These are phyloP conservation scores for Geranium incanum DNA, from an alignment of 441 rosid genomes.

Conservation along the genomic window DNA sequence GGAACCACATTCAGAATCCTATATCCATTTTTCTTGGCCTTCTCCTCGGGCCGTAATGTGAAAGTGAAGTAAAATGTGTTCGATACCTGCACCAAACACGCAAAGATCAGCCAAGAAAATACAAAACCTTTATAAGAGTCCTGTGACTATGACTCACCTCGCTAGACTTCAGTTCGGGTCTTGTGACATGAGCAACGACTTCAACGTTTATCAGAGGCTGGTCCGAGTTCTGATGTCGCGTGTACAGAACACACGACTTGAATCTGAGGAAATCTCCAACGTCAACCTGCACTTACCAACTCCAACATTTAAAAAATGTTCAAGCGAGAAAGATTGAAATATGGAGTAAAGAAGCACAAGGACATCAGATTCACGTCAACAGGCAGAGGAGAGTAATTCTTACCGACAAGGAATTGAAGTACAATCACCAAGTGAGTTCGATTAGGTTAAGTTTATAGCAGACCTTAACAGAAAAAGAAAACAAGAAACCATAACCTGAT, in stretches of 20 bases:
- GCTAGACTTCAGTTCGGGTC: constrained; percentile 77
- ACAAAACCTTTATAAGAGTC: neutral
- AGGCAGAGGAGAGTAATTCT: too few relatives aligned
- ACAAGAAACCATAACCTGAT: too few relatives aligned
- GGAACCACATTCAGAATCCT: constrained; percentile 69
- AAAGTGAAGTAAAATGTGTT: constrained; percentile 75
- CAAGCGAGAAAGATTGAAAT: neutral
- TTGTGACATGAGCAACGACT: constrained; percentile 83
- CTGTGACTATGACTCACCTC: constrained; percentile 39
- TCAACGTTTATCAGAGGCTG: constrained; percentile 64
- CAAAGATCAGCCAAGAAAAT: neutral
- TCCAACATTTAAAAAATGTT: neutral
- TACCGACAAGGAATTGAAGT: too few relatives aligned
- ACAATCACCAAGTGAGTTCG: too few relatives aligned
- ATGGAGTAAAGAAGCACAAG: too few relatives aligned
- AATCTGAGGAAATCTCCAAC: constrained; percentile 76
- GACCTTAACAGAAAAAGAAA: too few relatives aligned
- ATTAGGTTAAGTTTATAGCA: too few relatives aligned
- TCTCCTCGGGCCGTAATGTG: constrained; percentile 66
- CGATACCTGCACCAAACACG: constrained; percentile 43
- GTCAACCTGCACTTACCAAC: constrained; percentile 45
- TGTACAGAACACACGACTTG: constrained; percentile 67
- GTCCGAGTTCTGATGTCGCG: constrained; percentile 50
- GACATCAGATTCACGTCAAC: too few relatives aligned
- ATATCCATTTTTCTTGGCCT: constrained; percentile 42